Evolutionary conservation across 148 eudicot species (phyloP), one percentile per base, ranked within the genome.

Genomic region (Bassia scoparia): DNA sequence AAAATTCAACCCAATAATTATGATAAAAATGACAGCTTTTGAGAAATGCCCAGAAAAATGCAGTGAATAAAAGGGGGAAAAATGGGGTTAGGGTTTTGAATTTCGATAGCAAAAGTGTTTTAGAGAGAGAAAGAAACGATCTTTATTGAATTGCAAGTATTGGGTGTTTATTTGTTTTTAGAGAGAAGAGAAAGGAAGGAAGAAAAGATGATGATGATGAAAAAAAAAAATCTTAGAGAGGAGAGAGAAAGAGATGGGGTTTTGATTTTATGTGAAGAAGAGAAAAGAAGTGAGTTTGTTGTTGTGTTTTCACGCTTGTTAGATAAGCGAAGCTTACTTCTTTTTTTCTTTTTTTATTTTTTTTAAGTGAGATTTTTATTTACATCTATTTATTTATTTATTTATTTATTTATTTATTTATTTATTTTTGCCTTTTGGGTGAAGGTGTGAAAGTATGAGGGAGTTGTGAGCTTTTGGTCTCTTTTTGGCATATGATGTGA

Each of bases 251-350:
- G 8, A 54, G 38, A 54, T 23, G 2, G 53, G 53, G 48, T 38
- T 24, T 53, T 70, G 43, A 20, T 50, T 68, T 35, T 53, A n/a
- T 70, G 0, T 17, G 27, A 8, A 18, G 49, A 74, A 49, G 11
- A 26, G 76, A 26, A 41, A 7, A 14, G 12, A 8, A 41, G 12
- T 1, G 12, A 73, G 49, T 60, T n/a, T 70, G 59, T 33, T 50
- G 60, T 55, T 35, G 73, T 6, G 50, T 55, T 24, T 26, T 35
- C 31, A 50, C 46, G 72, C 44, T 69, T 69, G 58, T 20, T 35
- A 48, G 50, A 55, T 41, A 55, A 34, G 73, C 30, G 33, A 30
- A 30, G 55, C 17, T 5, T 15, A 33, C n/a, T 15, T 59, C 3
- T 27, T 26, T 58, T 10, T 61, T 67, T 44, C 33, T 10, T 16